A percentile compares a stretch with the other conserved stretches of the same genome.
phyloP scores from a whole-genome alignment of 2,329 filamentous ascomycete genomes.

The Xylariaceae sp. region DNA sequence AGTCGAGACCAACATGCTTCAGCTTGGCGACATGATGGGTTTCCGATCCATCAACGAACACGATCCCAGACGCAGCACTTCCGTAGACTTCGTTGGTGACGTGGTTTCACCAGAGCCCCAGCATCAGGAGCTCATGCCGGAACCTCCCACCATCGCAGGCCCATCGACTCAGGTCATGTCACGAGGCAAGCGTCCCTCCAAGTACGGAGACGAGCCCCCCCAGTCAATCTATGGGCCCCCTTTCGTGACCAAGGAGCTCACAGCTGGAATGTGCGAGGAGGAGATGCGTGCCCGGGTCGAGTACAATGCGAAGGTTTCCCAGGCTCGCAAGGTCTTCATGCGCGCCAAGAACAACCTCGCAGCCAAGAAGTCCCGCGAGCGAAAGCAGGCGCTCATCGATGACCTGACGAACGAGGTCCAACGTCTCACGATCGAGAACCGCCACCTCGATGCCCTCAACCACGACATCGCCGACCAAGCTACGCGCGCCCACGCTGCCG shows the following conservation, averaged over 20 bases:
- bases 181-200: constrained; percentile 3
- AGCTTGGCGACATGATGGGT: too few relatives aligned
- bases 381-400: constrained; percentile 5
- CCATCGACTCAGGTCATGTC: too few relatives aligned
- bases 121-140: too few relatives aligned
- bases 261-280: constrained; percentile 1
- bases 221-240: constrained; percentile 8
- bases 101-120: too few relatives aligned
- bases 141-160: too few relatives aligned
- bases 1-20: too few relatives aligned
- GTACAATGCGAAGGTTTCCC: constrained; percentile 3
- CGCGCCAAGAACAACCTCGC: constrained; percentile 9
- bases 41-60: too few relatives aligned
- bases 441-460: not conserved
- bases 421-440: not conserved
- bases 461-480: not conserved
- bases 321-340: constrained; percentile 1
- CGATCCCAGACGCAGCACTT: too few relatives aligned
- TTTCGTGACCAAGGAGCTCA: constrained; percentile 1
- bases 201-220: constrained; percentile 7
- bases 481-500: not conserved
- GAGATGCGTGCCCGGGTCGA: not conserved
- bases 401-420: constrained; percentile 1
- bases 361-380: constrained; percentile 8
- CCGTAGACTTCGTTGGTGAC: too few relatives aligned